phyloP scores from a whole-genome alignment of 2,329 filamentous ascomycete genomes.

The Dichotomopilus funicola region DNA sequence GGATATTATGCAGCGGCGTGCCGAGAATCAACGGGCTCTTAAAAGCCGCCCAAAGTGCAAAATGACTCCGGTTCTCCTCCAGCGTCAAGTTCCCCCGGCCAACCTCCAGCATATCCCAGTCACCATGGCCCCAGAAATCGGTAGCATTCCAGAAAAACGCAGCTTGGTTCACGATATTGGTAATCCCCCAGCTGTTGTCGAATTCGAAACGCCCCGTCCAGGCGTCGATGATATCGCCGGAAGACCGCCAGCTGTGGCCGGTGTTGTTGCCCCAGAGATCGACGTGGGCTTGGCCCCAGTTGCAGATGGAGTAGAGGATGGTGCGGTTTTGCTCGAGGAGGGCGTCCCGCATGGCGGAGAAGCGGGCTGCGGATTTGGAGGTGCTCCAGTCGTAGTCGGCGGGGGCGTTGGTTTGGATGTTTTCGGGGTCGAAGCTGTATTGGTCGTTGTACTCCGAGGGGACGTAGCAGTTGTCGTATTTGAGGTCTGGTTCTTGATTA shows the following conservation, averaged over 20 bases:
- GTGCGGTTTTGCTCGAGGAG: constrained; percentile 37
- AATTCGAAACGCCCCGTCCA: not conserved
- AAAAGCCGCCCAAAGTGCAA: not conserved
- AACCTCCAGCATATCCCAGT: constrained; percentile 1
- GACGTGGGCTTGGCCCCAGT: constrained; percentile 47
- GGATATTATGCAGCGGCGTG: not conserved
- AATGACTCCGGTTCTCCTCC: not conserved
- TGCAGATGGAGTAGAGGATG: constrained; percentile 47
- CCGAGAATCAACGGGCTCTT: constrained; percentile 3
- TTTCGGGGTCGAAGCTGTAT: not conserved
- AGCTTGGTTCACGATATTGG: not conserved
- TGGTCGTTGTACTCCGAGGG: not conserved
- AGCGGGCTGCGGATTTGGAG: constrained; percentile 20
- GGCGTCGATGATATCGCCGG: constrained; percentile 33
- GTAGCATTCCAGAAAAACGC: not conserved
- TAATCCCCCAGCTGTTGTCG: not conserved
- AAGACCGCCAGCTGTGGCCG: constrained; percentile 40
- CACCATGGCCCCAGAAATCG: not conserved
- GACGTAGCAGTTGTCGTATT: constrained; percentile 50
- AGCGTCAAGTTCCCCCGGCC: not conserved
- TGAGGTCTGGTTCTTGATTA: constrained; percentile 32
- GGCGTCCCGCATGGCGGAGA: constrained; percentile 44
- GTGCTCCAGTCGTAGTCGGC: constrained; percentile 14
- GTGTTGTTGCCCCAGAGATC: constrained; percentile 43
- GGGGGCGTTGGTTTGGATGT: not conserved